Evolutionary conservation across 371 early-diverging fungal species (phyloP), one percentile per base, ranked within the genome.

Genomic region (Haplosporangium sp.): DNA sequence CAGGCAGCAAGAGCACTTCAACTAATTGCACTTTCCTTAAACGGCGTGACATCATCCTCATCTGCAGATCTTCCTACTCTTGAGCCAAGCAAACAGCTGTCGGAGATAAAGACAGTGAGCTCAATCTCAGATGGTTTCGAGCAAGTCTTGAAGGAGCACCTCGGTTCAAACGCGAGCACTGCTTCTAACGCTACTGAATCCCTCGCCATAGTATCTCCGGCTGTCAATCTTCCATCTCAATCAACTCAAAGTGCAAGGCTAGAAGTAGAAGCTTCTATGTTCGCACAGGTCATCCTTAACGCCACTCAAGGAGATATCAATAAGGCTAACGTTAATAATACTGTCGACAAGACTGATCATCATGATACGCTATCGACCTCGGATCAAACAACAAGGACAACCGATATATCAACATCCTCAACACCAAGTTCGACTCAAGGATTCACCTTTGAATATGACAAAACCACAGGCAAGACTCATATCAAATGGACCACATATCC

Each of bases 401-500:
- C 17, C 13, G 13, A 17, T 2, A 39, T 48, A 13, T 8, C 62
- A 17, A 44, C 69, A 11, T 13, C 72, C 11, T 10, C 74, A 2
- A 37, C 66, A 5, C 34, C 55, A 11, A 34, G 9, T 13, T 13
- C 55, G 11, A 42, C 62, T 9, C 81, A 74, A 50, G 68, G 52
- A 0, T 72, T 81, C 42, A 79, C 74, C 11, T 81, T 81, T 45
- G 75, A 74, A 63, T 57, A 69, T 8, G 82, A 81, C 63, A 75
- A 81, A 50, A 66, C 71, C 0, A 81, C 82, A 11, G 82, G 82
- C 9, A 81, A 71, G 69, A 71, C 82, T 1, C 82, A 81, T 40
- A 67, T 81, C 72, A 81, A 81, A 65, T 81, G 82, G 82, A 65
- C 68, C 2, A 27, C 74, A 19, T 65, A 72, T 19, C 62, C 73